Evolutionary conservation across 345 rosid species (phyloP).

Genomic region (Streptanthus diversifolius): DNA sequence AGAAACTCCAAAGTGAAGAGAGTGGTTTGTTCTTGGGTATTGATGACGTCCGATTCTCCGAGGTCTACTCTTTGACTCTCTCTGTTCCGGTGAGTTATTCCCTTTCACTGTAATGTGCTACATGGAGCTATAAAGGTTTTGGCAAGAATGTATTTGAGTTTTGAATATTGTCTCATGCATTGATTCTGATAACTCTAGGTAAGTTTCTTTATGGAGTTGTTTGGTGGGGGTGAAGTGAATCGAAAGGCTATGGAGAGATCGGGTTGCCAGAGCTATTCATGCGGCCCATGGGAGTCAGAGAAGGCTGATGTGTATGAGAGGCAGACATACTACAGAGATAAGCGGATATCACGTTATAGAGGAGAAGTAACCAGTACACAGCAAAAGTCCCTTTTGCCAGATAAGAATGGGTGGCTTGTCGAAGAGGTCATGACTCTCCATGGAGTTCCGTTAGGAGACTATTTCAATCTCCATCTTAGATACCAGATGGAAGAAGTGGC

Average conservation of each 20-base stretch:
- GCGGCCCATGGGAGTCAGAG: conserved; percentile 88
- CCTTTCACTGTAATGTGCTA: not conserved
- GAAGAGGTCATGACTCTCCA: conserved; percentile 96
- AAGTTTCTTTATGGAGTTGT: conserved; percentile 68
- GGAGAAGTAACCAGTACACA: conserved; percentile 97
- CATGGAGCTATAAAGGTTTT: not conserved
- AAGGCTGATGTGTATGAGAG: conserved; percentile 72
- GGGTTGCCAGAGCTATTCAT: conserved; percentile 80
- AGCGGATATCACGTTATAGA: conserved; percentile 63
- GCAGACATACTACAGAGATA: conserved; percentile 81
- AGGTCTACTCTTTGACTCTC: conserved; percentile 57
- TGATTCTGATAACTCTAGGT: conserved; percentile 42
- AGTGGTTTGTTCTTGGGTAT: conserved; percentile 73
- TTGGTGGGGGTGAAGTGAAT: conserved; percentile 79
- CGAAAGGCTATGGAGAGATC: conserved; percentile 81
- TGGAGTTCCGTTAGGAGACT: conserved; percentile 90
- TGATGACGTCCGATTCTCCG: conserved; percentile 81
- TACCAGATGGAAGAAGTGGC: conserved; percentile 75
- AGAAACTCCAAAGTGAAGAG: conserved; percentile 72
- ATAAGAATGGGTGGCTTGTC: conserved; percentile 69
- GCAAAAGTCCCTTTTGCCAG: conserved; percentile 64
- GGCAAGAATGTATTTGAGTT: not conserved
- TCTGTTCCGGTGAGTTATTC: conserved; percentile 65
- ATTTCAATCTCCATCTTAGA: conserved; percentile 75
- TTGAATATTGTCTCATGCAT: not conserved